These are phyloP conservation scores for Elaeagnus macrophylla DNA, from an alignment of 306 rosid species.

Conservation along the genomic window DNA sequence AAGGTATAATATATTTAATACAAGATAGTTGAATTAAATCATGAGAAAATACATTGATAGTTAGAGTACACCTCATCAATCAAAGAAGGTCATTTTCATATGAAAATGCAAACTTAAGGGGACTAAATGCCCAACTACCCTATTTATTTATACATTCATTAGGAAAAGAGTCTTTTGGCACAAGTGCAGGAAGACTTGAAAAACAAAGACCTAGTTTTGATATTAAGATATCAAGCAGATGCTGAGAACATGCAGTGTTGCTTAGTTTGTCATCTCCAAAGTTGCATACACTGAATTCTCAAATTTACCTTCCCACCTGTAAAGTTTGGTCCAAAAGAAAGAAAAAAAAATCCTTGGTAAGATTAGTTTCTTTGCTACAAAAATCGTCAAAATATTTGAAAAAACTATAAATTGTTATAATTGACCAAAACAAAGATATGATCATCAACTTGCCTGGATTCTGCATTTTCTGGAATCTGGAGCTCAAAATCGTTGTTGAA, in stretches of 20 bases:
- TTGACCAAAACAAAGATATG: slow-evolving; percentile 1
- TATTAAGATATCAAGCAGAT: slow-evolving; percentile 12
- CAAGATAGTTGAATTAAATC: too few relatives aligned
- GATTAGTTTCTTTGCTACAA: neutral
- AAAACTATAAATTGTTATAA: neutral
- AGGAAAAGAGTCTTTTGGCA: too few relatives aligned
- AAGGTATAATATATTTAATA: too few relatives aligned
- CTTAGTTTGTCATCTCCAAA: slow-evolving; percentile 14
- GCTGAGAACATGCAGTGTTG: slow-evolving; percentile 9
- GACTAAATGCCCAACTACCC: too few relatives aligned
- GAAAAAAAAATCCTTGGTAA: too few relatives aligned
- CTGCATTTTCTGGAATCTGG: slow-evolving; percentile 52
- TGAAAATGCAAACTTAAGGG: too few relatives aligned
- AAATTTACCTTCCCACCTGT: slow-evolving; percentile 78
- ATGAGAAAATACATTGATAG: too few relatives aligned
- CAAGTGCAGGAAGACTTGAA: neutral
- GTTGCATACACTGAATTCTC: slow-evolving; percentile 57
- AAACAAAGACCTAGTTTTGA: neutral
- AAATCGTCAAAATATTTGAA: slow-evolving; percentile 2
- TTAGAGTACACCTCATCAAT: too few relatives aligned
- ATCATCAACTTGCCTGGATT: slow-evolving; percentile 40
- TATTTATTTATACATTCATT: too few relatives aligned
- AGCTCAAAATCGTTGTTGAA: slow-evolving; percentile 66
- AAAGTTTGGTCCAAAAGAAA: slow-evolving; percentile 1
- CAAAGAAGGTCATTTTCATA: too few relatives aligned